These are phyloP conservation scores for Pyronema domesticum DNA, from an alignment of 495 filamentous ascomycete species.

Conservation along the genomic window DNA sequence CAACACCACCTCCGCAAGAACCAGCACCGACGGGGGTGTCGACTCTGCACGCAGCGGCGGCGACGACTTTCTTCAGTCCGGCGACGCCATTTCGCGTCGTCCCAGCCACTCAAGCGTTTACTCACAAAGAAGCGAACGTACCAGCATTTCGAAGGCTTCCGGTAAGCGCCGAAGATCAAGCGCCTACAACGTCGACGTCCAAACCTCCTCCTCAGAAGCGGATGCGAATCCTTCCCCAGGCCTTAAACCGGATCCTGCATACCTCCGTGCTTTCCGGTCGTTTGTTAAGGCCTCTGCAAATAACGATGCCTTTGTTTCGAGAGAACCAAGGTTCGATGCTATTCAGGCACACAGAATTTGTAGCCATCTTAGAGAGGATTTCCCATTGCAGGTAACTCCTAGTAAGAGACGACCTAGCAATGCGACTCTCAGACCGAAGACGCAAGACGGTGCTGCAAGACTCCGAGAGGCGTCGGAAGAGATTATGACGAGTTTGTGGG, in stretches of 20 bases:
- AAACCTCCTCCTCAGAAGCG: no score
- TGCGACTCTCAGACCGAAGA: not conserved
- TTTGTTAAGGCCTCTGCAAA: slow-evolving; percentile 39
- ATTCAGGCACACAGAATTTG: slow-evolving; percentile 60
- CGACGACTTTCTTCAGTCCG: no score
- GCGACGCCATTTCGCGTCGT: no score
- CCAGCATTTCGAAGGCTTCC: no score
- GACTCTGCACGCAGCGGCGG: no score
- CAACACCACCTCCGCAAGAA: not conserved
- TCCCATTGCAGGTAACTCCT: slow-evolving; percentile 4
- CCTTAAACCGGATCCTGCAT: slow-evolving; percentile 46
- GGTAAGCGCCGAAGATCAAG: no score
- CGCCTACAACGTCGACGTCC: no score
- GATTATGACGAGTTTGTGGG: slow-evolving; percentile 23
- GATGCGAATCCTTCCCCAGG: no score
- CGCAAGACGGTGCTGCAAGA: not conserved
- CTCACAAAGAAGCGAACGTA: no score
- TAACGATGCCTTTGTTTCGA: slow-evolving; percentile 65
- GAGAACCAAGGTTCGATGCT: slow-evolving; percentile 71
- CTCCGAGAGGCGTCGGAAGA: slow-evolving; percentile 18
- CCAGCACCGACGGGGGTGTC: not conserved
- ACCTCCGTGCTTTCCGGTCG: slow-evolving; percentile 74
- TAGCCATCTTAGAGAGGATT: slow-evolving; percentile 22
- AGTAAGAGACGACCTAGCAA: not conserved
- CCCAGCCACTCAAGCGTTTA: no score